A percentile compares a stretch with the other conserved stretches of the same genome.
These are phyloP conservation scores for Neopestalotiopsis clavispora DNA, from an alignment of 2,329 filamentous ascomycete genomes.

Conservation along the genomic window DNA sequence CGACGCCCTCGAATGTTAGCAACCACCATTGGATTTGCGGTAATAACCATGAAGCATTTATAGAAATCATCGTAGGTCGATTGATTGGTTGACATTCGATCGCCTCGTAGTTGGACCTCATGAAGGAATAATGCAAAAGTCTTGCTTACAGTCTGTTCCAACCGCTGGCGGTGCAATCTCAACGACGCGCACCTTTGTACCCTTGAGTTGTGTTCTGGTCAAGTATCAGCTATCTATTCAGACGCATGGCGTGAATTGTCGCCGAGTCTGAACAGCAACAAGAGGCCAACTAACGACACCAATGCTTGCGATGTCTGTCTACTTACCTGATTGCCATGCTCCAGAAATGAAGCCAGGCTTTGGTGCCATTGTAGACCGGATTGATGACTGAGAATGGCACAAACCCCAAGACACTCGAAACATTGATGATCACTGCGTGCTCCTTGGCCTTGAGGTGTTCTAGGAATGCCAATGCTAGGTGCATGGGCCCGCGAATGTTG, in stretches of 20 bases:
- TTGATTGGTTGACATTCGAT: too few relatives aligned
- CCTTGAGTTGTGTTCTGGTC: conserved; percentile 46
- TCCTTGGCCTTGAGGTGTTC: conserved; percentile 51
- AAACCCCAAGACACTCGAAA: conserved; percentile 58
- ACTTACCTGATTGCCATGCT: conserved; percentile 53
- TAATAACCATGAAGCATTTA: neutral
- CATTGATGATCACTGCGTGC: conserved; percentile 54
- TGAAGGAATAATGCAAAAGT: neutral
- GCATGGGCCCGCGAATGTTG: conserved; percentile 63
- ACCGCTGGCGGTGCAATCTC: conserved; percentile 63
- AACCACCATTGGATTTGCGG: neutral
- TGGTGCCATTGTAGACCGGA: conserved; percentile 64
- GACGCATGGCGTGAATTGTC: neutral
- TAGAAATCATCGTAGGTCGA: too few relatives aligned
- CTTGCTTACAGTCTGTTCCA: conserved; percentile 44
- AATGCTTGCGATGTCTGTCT: neutral
- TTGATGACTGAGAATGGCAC: conserved; percentile 58
- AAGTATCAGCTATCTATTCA: neutral
- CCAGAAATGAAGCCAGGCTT: conserved; percentile 63
- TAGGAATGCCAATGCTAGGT: conserved; percentile 53
- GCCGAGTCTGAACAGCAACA: neutral
- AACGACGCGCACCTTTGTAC: conserved; percentile 50
- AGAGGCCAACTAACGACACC: too few relatives aligned
- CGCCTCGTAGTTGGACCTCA: neutral
- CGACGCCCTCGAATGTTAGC: neutral